phyloP scores from a whole-genome alignment of 164 flowering plant species.

The Stephania yunnanensis region DNA sequence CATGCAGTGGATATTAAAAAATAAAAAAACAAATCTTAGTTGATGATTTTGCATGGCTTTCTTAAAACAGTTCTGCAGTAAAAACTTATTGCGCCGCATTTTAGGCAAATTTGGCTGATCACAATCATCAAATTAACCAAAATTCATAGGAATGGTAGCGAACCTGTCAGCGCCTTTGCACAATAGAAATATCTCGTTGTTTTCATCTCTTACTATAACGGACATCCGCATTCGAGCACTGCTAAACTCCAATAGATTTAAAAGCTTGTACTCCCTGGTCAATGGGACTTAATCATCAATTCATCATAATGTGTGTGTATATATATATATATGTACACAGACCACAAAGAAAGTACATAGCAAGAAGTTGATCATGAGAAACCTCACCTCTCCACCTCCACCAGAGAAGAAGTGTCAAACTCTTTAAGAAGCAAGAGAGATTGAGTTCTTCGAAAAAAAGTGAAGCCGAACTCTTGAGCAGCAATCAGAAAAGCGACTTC shows the following conservation, averaged over 20 bases:
- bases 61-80: neutral
- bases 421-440: slow-evolving; percentile 38
- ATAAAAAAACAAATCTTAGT: neutral
- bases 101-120: neutral
- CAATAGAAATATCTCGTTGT: slow-evolving; percentile 47
- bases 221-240: slow-evolving; percentile 69
- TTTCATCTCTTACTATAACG: slow-evolving; percentile 51
- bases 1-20: neutral
- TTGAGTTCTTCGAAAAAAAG: slow-evolving; percentile 58
- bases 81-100: neutral
- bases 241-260: slow-evolving; percentile 54
- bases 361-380: neutral
- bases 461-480: slow-evolving; percentile 68
- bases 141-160: slow-evolving; percentile 6
- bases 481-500: slow-evolving; percentile 77
- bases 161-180: slow-evolving; percentile 84
- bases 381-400: slow-evolving; percentile 41
- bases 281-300: neutral
- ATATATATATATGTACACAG: neutral
- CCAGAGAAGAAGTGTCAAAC: slow-evolving; percentile 26
- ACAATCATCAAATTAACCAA: neutral
- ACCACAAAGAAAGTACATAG: neutral
- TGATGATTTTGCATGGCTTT: neutral
- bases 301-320: neutral
- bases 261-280: slow-evolving; percentile 51